Evolutionary conservation across 1,139 yeast genomes (phyloP).

Genomic region (Hyphopichia fennica): DNA sequence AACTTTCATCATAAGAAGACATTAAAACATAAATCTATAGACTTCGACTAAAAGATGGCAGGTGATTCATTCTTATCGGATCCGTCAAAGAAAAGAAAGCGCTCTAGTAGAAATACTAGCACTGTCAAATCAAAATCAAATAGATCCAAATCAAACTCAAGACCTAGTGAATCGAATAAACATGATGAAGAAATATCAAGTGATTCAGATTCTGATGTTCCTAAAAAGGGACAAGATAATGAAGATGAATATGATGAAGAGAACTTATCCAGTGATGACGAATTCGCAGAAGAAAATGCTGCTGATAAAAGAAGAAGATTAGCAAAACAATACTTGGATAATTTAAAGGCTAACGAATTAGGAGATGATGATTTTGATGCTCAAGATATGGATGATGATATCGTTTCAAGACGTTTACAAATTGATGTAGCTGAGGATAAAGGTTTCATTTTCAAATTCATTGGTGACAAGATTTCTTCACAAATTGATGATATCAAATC

Average conservation of each 20-base stretch:
- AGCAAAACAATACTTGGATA: constrained; percentile 89
- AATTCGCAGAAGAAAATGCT: constrained; percentile 71
- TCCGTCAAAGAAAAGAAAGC: constrained; percentile 54
- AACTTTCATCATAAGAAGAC: too few relatives aligned
- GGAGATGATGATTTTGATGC: constrained; percentile 75
- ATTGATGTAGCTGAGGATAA: constrained; percentile 88
- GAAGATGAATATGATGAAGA: constrained; percentile 35
- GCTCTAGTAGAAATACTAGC: constrained; percentile 26
- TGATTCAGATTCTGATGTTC: constrained; percentile 32
- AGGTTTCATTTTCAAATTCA: constrained; percentile 75
- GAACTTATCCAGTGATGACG: constrained; percentile 62
- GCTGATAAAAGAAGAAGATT: constrained; percentile 93
- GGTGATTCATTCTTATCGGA: constrained; percentile 65
- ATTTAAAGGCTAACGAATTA: constrained; percentile 57
- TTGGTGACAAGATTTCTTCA: constrained; percentile 48
- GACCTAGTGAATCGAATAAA: constrained; percentile 7
- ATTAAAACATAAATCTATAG: too few relatives aligned
- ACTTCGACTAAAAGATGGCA: constrained; percentile 41
- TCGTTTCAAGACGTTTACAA: constrained; percentile 74
- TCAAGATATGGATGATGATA: constrained; percentile 86
- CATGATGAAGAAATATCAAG: constrained; percentile 44
- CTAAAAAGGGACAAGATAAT: constrained; percentile 19
- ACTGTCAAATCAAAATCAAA: constrained; percentile 12
- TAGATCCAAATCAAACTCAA: constrained; percentile 8
- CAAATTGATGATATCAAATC: constrained; percentile 39